Percentiles rank a stretch among this genome's conserved stretches.
Conservation (phyloP, 768 basidiomycete species). For the Lactarius quietus region DNA sequence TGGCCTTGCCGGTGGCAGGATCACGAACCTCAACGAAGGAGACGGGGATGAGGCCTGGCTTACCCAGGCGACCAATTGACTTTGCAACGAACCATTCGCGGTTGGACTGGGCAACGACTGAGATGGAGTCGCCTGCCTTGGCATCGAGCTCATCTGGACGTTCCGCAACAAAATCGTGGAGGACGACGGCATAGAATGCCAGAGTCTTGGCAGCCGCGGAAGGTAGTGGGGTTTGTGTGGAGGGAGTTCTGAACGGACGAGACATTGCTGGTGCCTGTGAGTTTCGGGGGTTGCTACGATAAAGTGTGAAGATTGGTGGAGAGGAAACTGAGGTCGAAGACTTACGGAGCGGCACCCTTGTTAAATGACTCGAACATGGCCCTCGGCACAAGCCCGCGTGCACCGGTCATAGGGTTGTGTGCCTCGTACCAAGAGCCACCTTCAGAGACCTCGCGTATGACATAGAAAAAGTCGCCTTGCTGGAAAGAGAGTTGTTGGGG, state of each 20-base stretch:
- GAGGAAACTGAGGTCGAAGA: constrained; percentile 24
- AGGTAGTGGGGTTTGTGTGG: constrained; percentile 32
- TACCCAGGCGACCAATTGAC: constrained; percentile 90
- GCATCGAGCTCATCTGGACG: constrained; percentile 95
- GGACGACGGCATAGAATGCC: constrained; percentile 91
- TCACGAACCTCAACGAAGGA: constrained; percentile 97
- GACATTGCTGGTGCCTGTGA: constrained; percentile 17
- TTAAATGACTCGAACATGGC: constrained; percentile 87
- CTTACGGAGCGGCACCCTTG: constrained; percentile 65
- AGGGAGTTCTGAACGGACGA: constrained; percentile 30
- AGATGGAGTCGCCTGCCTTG: constrained; percentile 88
- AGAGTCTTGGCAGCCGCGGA: constrained; percentile 38
- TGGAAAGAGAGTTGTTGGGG: constrained; percentile 87
- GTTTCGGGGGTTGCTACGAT: constrained; percentile 5
- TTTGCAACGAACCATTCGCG: constrained; percentile 99
- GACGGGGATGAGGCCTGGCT: constrained; percentile 95
- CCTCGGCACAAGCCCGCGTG: constrained; percentile 87
- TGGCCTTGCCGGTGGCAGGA: constrained; percentile 75
- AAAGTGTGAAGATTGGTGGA: constrained; percentile 13
- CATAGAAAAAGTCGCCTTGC: constrained; percentile 98
- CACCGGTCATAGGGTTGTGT: constrained; percentile 87
- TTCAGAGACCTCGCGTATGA: constrained; percentile 66
- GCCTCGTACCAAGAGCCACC: constrained; percentile 82
- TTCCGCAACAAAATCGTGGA: constrained; percentile 95
- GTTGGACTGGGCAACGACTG: constrained; percentile 99